A percentile compares a stretch with the other conserved stretches of the same genome.
These are phyloP conservation scores for Tulasnella sp. DNA, from an alignment of 768 basidiomycete species.

Conservation along the genomic window DNA sequence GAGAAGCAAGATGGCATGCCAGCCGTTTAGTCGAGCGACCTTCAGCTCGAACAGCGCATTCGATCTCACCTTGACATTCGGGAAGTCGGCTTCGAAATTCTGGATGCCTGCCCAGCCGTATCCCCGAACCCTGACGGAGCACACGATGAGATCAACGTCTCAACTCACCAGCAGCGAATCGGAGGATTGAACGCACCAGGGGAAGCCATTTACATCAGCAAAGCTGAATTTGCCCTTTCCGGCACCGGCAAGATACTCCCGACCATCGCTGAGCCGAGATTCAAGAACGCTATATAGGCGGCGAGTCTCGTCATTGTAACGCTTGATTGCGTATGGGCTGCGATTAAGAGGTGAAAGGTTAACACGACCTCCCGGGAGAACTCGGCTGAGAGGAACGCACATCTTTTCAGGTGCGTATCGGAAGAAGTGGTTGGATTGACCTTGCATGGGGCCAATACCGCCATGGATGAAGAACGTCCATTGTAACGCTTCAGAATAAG, in stretches of 20 bases:
- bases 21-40: neutral
- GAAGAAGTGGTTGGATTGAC: constrained; percentile 37
- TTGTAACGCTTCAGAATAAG: constrained; percentile 69
- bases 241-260: constrained; percentile 78
- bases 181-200: constrained; percentile 48
- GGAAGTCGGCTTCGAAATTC: too few species aligned
- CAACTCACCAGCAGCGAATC: neutral
- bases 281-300: constrained; percentile 80
- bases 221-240: constrained; percentile 63
- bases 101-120: constrained; percentile 31
- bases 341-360: neutral
- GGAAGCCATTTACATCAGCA: constrained; percentile 65
- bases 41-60: constrained; percentile 23
- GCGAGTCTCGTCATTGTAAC: constrained; percentile 76
- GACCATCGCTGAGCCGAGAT: constrained; percentile 55
- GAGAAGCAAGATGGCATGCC: neutral
- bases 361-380: neutral
- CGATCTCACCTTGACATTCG: neutral
- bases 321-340: constrained; percentile 42
- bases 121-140: constrained; percentile 51
- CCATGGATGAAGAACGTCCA: constrained; percentile 89
- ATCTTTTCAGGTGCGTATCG: constrained; percentile 59
- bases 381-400: constrained; percentile 42
- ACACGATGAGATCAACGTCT: neutral
- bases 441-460: constrained; percentile 45